These are phyloP conservation scores for Nemophila menziesii DNA, from an alignment of 257 asterid species.

Conservation along the genomic window DNA sequence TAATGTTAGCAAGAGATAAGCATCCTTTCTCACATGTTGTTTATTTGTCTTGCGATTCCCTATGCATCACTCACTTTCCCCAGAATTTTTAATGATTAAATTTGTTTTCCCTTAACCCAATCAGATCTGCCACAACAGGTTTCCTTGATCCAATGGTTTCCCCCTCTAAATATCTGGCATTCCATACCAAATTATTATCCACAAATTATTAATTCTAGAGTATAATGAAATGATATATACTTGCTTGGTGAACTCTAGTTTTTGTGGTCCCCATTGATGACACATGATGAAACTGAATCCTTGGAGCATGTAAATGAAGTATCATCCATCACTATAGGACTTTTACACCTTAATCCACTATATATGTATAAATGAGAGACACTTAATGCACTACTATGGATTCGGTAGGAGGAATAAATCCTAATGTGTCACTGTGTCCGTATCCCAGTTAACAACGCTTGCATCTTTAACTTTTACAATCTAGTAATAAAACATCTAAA, in stretches of 20 bases:
- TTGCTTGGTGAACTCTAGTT: slow-evolving; percentile 48
- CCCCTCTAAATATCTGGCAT: slow-evolving; percentile 26
- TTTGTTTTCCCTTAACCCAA: slow-evolving; percentile 34
- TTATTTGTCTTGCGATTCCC: slow-evolving; percentile 15
- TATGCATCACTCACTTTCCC: slow-evolving; percentile 20
- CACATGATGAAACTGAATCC: slow-evolving; percentile 67
- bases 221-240: slow-evolving; percentile 18
- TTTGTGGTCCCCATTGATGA: slow-evolving; percentile 28
- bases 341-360: no score
- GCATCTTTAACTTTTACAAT: slow-evolving; percentile 45
- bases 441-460: slow-evolving; percentile 50
- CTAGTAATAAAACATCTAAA: slow-evolving; percentile 71
- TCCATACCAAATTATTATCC: no score
- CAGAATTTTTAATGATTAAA: slow-evolving; percentile 29
- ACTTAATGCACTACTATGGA: slow-evolving; percentile 29
- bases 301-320: slow-evolving; percentile 90
- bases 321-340: slow-evolving; percentile 54
- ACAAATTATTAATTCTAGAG: not conserved
- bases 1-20: slow-evolving; percentile 2
- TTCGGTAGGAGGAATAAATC: slow-evolving; percentile 44
- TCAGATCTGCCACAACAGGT: slow-evolving; percentile 25
- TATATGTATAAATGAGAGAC: slow-evolving; percentile 42
- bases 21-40: slow-evolving; percentile 35
- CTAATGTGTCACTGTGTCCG: slow-evolving; percentile 36
- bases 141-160: slow-evolving; percentile 38